Evolutionary conservation across 345 rosid genomes (phyloP), one percentile per base, ranked within the genome.

Genomic region (Alliaria petiolata): DNA sequence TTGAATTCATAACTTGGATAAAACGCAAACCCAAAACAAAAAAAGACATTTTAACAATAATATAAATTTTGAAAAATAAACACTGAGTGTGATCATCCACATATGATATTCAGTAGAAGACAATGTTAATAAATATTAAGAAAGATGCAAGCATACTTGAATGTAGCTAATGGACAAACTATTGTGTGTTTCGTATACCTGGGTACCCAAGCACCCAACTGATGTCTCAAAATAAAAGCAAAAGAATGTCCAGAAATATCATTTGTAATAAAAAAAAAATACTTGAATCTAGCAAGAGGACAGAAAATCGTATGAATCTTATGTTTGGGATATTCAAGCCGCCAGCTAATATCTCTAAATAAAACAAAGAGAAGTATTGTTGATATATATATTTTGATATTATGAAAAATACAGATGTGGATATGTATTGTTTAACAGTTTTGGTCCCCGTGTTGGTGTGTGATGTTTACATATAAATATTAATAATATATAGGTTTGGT

Each of bases 211-310:
- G 36, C 59, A 57, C 8, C 49, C 31, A 30, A 46, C 52, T n/a
- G 4, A 30, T 74, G 71, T 57, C 53, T 65, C 34, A 39, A 64
- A 39, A 64, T 55, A 28, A 30, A 73, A 73, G 46, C 71, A 65
- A 65, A 55, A 57, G 19, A 65, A 59, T 56, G 77, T 65, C 34
- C 52, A 49, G 43, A 58, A 14, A 19, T 38, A 63, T 54, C 33
- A 51, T 15, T 15, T 31, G 62, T 30, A n/a, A 53, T 12, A n/a
- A n/a, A n/a, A n/a, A 7, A 42, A 40, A 8, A 54, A 53, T 14
- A 65, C 25, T 56, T 57, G 56, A 57, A 57, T 56, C 19, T 58
- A 15, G 44, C 67, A 47, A 49, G 35, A 28, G 2, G 59, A 74
- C 67, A 66, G 11, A 65, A 5, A 28, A 63, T 63, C 31, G 14